Conservation (phyloP, 805 yeast genomes). For the Myxozyma melibiosi region DNA sequence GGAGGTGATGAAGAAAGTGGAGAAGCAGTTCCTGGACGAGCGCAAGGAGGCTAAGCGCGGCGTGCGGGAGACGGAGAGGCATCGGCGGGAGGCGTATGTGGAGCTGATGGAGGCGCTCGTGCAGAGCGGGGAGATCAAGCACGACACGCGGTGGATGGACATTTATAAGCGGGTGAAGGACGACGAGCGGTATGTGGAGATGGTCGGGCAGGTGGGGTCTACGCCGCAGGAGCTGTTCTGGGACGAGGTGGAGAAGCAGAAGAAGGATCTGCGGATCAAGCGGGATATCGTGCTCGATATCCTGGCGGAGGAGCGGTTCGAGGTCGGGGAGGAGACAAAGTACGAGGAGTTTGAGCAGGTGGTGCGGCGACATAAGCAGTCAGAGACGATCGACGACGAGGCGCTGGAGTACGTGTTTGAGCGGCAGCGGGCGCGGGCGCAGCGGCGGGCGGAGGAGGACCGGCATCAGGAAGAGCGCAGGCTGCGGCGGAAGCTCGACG, state of each 20-base stretch:
- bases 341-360: constrained; percentile 34
- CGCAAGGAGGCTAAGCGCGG: constrained; percentile 39
- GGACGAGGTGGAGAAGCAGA: constrained; percentile 69
- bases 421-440: constrained; percentile 25
- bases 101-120: constrained; percentile 47
- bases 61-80: constrained; percentile 61
- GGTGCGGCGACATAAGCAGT: constrained; percentile 33
- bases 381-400: constrained; percentile 29
- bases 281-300: constrained; percentile 61
- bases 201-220: constrained; percentile 79
- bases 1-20: constrained; percentile 43
- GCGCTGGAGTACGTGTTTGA: constrained; percentile 17
- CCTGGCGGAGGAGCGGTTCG: constrained; percentile 45
- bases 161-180: constrained; percentile 54
- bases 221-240: constrained; percentile 73
- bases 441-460: constrained; percentile 37
- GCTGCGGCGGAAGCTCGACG: constrained; percentile 40
- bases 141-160: constrained; percentile 63
- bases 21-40: constrained; percentile 37
- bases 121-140: constrained; percentile 44
- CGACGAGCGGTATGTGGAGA: constrained; percentile 57
- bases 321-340: constrained; percentile 35
- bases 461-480: constrained; percentile 38
- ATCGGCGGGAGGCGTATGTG: constrained; percentile 64
- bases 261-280: constrained; percentile 57